phyloP scores from a whole-genome alignment of 306 rosid genomes.

The Pachyrhizus erosus region DNA sequence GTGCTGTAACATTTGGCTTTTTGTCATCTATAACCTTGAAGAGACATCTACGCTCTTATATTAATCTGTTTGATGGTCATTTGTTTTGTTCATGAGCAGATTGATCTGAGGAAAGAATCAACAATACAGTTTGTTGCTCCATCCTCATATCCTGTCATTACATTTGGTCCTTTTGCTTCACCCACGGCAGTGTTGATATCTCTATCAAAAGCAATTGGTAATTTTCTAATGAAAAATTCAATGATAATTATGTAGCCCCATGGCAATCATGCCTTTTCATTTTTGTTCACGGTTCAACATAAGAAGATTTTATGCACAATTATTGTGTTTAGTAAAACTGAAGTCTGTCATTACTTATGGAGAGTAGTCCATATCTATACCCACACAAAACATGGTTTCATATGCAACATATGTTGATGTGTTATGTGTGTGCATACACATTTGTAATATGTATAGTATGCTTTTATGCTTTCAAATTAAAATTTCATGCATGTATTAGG shows the following conservation, averaged over 20 bases:
- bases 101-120: conserved; percentile 86
- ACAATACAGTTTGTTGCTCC: conserved; percentile 65
- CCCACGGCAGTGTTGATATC: conserved; percentile 75
- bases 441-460: background rate
- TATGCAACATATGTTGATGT: conserved; percentile 23
- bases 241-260: background rate
- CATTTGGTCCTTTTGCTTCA: conserved; percentile 89
- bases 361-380: conserved; percentile 23
- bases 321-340: background rate
- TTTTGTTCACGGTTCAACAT: conserved; percentile 7
- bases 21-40: conserved; percentile 31
- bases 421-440: background rate
- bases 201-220: conserved; percentile 87
- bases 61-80: conserved; percentile 32
- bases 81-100: conserved; percentile 58
- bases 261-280: background rate
- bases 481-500: background rate
- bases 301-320: background rate
- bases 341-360: conserved; percentile 5
- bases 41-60: background rate
- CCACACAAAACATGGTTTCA: background rate
- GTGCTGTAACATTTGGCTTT: conserved; percentile 51
- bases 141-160: conserved; percentile 80
- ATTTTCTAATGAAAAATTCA: conserved; percentile 36
- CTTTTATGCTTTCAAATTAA: conserved; percentile 18